phyloP scores from a whole-genome alignment of 1,284 basidiomycete species.

The Xerocomus amazonicus region DNA sequence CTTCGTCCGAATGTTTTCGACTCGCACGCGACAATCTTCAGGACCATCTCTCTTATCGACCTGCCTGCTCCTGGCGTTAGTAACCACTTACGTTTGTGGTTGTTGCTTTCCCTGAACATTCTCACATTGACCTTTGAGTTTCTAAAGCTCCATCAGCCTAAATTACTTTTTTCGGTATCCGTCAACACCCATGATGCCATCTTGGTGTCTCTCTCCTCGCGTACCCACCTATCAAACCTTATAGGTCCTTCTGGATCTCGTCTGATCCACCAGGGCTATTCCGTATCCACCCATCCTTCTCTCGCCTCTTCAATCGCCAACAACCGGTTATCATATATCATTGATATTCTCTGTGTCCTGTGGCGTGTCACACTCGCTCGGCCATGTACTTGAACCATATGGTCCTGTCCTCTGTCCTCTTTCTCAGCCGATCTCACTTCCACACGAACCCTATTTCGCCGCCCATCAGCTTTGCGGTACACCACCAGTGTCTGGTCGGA shows the following conservation, averaged over 20 bases:
- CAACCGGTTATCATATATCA: background rate
- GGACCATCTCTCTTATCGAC: too few relatives aligned
- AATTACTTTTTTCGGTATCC: background rate
- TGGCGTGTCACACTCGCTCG: conserved; percentile 19
- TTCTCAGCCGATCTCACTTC: background rate
- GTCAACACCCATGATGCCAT: background rate
- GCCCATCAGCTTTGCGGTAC: background rate
- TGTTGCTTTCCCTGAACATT: conserved; percentile 5
- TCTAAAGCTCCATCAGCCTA: background rate
- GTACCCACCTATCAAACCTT: background rate
- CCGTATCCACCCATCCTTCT: background rate
- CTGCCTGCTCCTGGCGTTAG: too few relatives aligned
- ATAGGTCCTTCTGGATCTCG: background rate
- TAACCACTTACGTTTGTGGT: conserved; percentile 16
- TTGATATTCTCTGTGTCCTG: conserved; percentile 4
- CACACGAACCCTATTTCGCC: background rate
- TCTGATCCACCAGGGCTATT: background rate
- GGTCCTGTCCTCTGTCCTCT: too few relatives aligned
- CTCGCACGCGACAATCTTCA: too few relatives aligned
- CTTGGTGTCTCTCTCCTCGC: background rate
- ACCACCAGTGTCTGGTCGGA: background rate
- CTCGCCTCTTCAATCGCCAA: too few relatives aligned
- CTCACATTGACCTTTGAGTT: conserved; percentile 1
- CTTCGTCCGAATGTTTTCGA: too few relatives aligned
- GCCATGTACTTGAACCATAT: background rate